Evolutionary conservation across 1,139 yeast species (phyloP).

Genomic region (Zygoascus hellenicus): DNA sequence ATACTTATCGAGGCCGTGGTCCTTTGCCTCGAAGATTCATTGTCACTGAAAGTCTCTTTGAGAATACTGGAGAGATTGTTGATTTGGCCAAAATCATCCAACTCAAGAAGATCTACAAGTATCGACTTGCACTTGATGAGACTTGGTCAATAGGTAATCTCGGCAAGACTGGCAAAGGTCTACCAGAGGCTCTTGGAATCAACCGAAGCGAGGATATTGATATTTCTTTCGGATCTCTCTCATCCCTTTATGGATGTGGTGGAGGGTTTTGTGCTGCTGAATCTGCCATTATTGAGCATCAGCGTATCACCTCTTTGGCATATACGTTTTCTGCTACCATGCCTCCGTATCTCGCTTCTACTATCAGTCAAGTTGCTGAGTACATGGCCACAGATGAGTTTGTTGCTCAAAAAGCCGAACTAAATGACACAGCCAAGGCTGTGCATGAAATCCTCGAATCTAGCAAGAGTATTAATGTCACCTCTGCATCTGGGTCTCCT

Average conservation of each 20-base stretch:
- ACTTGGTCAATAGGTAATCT: slow-evolving; percentile 78
- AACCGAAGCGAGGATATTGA: slow-evolving; percentile 62
- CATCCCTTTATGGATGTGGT: slow-evolving; percentile 75
- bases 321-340: slow-evolving; percentile 92
- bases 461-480: slow-evolving; percentile 38
- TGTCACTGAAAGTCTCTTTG: slow-evolving; percentile 84
- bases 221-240: slow-evolving; percentile 82
- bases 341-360: slow-evolving; percentile 84
- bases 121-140: slow-evolving; percentile 83
- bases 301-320: slow-evolving; percentile 82
- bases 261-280: slow-evolving; percentile 96
- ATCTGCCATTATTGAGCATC: slow-evolving; percentile 80
- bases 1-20: slow-evolving; percentile 36
- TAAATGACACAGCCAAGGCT: slow-evolving; percentile 36
- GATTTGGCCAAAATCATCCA: slow-evolving; percentile 63
- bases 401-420: slow-evolving; percentile 9
- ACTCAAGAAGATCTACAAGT: slow-evolving; percentile 75
- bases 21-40: slow-evolving; percentile 84
- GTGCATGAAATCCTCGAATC: slow-evolving; percentile 37
- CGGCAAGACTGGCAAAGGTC: slow-evolving; percentile 82
- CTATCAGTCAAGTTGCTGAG: slow-evolving; percentile 56
- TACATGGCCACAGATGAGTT: slow-evolving; percentile 14
- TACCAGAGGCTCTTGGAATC: slow-evolving; percentile 59
- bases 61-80: slow-evolving; percentile 75
- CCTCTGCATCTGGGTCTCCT: slow-evolving; percentile 62